Evolutionary conservation across 768 basidiomycete genomes (phyloP), one percentile per base, ranked within the genome.

Genomic region (Xerocomellus amylosporus): DNA sequence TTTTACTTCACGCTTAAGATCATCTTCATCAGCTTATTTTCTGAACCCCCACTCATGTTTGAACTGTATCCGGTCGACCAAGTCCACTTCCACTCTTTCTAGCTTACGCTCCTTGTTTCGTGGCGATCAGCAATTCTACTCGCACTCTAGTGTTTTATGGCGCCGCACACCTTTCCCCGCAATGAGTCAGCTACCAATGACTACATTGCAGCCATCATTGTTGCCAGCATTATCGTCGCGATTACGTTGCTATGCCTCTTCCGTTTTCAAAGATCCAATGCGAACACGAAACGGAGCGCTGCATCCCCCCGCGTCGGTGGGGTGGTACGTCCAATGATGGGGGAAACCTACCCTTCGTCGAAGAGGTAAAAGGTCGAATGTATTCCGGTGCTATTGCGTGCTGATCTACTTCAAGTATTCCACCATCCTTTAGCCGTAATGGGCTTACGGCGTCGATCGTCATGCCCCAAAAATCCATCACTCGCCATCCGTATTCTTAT

Each of bases 391-490:
- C 2, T 19, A 8, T 33, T 31, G 8, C 2, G 8, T 33, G 33
- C 39, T 58, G 22, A 63, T 9, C 40, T 39, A 13, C 15, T 30
- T 43, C 38, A 43, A 63, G 55, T 48, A 46, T 44, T 24, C 24
- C 24, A 53, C 54, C 58, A 55, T 48, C 28, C 66, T 81, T 74
- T 66, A 80, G 80, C 17, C 73, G 80, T 38, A 59, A 64, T 12
- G 71, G 76, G 40, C 51, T 84, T 43, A 75, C 77, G 24, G 55
- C 71, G 13, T 74, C 74, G 39, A 72, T 88, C 50, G 58, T 81
- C 24, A 73, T 87, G 53, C 88, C 88, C 10, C 73, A 76, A 15
- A 79, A 75, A 61, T 74, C 75, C 20, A 66, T 80, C 54, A 57
- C 73, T 24, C 74, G 70, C 33, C 66, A 74, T 46, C 63, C 47